Evolutionary conservation across 1,139 yeast species (phyloP), one percentile per base, ranked within the genome.

Genomic region (Magnusiomyces ingens): DNA sequence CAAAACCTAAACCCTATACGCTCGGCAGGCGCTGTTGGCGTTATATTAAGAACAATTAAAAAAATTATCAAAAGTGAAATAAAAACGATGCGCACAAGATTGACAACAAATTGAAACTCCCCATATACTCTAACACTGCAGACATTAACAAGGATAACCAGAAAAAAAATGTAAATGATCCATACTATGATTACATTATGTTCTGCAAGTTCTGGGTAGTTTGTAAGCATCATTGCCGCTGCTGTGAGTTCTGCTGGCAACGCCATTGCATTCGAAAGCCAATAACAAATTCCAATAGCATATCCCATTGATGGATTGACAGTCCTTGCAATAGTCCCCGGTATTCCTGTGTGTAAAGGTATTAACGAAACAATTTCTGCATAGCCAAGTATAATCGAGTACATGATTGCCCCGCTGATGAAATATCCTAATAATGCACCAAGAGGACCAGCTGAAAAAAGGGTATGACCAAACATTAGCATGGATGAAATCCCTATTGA

Each of bases 261-360:
- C 0, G 90, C 88, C 52, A 85, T 71, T 5, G 86, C 76, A 66
- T 85, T 86, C 56, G 88, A 79, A 15, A 85, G 67, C 81, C 91
- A 87, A 67, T 88, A 88, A 46, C 81, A 73, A 75, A 90, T 78
- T 0, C 95, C 95, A 0, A 86, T 74, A 0, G 94, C 83, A 66
- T 87, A 85, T 0, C 96, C 96, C 65, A 88, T 81, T 0, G 95
- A 87, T 60, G 85, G 90, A 64, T 88, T 95, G 1, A 87, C 88
- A 68, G 88, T 87, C 49, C 95, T 72, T 0, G 93, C 80, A 1
- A 89, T 80, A 29, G 86, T 73, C 0, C 67, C 68, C 0, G 71
- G 59, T 6, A 69, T 85, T 5, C 95, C 94, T 51, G 89, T 90
- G 22, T 87, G 85, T 26, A 86, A 79, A 0, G 96, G 94, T 26